phyloP scores from a whole-genome alignment of 225 moss, liverwort and hornwort genomes.

The Marchantia polymorpha region DNA sequence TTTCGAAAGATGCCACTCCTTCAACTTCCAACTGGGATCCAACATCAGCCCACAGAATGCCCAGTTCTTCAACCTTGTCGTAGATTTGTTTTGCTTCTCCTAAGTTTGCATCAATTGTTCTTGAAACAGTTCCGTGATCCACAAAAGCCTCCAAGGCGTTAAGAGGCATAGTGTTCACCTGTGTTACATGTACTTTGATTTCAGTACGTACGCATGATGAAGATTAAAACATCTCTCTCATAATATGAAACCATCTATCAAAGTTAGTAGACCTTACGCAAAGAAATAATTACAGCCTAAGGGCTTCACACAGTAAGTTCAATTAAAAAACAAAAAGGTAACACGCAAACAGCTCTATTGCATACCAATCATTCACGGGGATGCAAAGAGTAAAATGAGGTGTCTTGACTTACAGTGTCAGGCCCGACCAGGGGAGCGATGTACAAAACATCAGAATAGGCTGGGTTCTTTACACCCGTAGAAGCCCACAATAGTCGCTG shows the following conservation, averaged over 20 bases:
- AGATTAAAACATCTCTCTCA: too few species aligned
- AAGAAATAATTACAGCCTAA: too few species aligned
- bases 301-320: too few species aligned
- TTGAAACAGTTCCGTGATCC: slow-evolving; percentile 75
- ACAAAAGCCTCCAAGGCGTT: slow-evolving; percentile 80
- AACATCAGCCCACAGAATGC: slow-evolving; percentile 68
- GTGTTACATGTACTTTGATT: neutral
- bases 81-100: slow-evolving; percentile 58
- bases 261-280: too few species aligned
- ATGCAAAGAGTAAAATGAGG: too few species aligned
- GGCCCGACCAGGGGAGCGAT: slow-evolving; percentile 80
- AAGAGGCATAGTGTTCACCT: slow-evolving; percentile 94
- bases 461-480: slow-evolving; percentile 87
- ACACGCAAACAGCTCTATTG: too few species aligned
- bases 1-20: slow-evolving; percentile 83
- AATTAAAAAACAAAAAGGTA: too few species aligned
- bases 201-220: too few species aligned
- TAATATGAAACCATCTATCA: too few species aligned
- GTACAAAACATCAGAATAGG: slow-evolving; percentile 85
- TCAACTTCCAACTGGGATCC: slow-evolving; percentile 72
- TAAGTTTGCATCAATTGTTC: slow-evolving; percentile 72
- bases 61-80: slow-evolving; percentile 72
- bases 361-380: too few species aligned
- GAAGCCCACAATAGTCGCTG: slow-evolving; percentile 92
- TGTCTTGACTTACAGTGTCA: slow-evolving; percentile 60